Evolutionary conservation across 1,139 yeast genomes (phyloP), one percentile per base, ranked within the genome.

Genomic region (Hyphopichia wangnamkhiaoensis): DNA sequence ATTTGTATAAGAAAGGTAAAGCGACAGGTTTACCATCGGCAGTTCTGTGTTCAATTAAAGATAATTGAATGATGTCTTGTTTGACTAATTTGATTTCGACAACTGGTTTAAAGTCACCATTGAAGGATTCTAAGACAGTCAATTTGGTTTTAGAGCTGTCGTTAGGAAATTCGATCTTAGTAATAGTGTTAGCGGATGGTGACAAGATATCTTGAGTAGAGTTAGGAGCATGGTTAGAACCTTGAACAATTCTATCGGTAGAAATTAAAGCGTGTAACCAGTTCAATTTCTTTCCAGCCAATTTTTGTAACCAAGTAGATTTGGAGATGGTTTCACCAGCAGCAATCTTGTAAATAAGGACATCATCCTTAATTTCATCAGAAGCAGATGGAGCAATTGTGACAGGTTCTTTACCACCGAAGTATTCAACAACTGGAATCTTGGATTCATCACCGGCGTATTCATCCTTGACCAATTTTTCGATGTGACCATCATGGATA

Each of bases 261-360:
- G 91, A 74, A 49, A 93, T 73, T 63, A 93, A 80, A 25, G 98
- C 97, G 54, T 86, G 87, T 67, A 95, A 82, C 99, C 99, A 93
- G 62, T 79, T 81, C 58, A 80, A 80, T 49, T 76, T 62, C 40
- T 75, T 62, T 46, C 98, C 98, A 43, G 96, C 96, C 55, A 93
- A 74, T 43, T 84, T 71, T 40, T 80, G 69, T 58, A 87, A 80
- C 98, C 98, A 93, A 43, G 74, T 71, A 17, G 72, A 67, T 39
- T 71, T 58, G 35, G 72, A 71, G 29, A 83, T 76, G 35, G 78
- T 65, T 26, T 56, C 35, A 41, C 80, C 63, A 47, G 79, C 76
- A 37, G 76, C 65, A 47, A 72, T 64, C 27, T 61, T 65, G 47
- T 65, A 68, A 34, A 60, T 49, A 40, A 61, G 50, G 35, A 65